These are phyloP conservation scores for Sporothrix brasiliensis DNA, from an alignment of 2,329 filamentous ascomycete genomes.

Conservation along the genomic window DNA sequence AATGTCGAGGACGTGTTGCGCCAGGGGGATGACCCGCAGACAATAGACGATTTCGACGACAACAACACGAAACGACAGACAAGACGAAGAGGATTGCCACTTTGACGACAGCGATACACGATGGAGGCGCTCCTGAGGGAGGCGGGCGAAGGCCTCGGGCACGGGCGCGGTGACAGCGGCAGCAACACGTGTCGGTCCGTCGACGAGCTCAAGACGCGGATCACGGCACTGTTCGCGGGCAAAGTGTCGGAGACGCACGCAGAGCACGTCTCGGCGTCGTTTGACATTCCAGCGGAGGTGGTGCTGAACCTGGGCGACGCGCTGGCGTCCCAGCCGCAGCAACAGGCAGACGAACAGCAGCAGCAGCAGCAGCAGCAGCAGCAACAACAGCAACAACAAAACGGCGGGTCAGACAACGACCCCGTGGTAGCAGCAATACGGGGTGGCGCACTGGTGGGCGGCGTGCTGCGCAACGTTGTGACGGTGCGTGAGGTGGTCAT, in stretches of 20 bases:
- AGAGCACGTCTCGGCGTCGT: conserved; percentile 52
- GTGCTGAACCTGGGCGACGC: conserved; percentile 44
- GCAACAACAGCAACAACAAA: conserved; percentile 40
- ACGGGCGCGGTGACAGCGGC: conserved; percentile 30
- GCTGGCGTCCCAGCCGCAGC: conserved; percentile 21
- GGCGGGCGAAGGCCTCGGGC: conserved; percentile 37
- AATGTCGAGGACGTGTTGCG: neutral
- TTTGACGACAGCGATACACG: neutral
- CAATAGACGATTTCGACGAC: neutral
- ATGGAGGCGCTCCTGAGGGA: conserved; percentile 43
- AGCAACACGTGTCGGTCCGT: conserved; percentile 43
- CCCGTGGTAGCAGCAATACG: conserved; percentile 39
- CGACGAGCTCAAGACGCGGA: conserved; percentile 53
- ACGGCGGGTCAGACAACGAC: neutral
- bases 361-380: conserved; percentile 33
- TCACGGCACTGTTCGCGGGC: conserved; percentile 47
- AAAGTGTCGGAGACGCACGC: conserved; percentile 54
- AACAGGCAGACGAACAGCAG: conserved; percentile 39
- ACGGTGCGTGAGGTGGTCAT: conserved; percentile 33
- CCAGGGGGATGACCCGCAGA: neutral
- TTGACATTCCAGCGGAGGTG: conserved; percentile 52
- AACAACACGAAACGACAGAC: neutral
- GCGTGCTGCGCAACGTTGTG: conserved; percentile 6
- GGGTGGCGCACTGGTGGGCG: neutral
- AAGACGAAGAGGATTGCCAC: neutral